Conservation (phyloP, 1,139 yeast species). For the Barnettozyma hawaiiensis region DNA sequence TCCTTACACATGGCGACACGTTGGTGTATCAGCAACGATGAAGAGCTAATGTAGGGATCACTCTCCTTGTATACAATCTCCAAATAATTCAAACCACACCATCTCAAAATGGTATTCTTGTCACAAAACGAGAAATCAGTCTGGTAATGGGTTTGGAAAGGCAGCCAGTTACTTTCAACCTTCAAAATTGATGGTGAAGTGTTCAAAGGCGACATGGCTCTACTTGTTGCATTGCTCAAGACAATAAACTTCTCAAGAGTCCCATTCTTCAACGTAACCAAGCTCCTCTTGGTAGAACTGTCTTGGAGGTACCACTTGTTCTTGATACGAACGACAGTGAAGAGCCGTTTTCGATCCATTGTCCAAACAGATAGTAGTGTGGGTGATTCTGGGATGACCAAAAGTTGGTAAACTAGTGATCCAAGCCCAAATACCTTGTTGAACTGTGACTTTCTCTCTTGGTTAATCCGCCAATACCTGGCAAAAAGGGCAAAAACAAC, state of each 20-base stretch:
- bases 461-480: constrained; percentile 2
- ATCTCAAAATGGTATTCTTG: constrained; percentile 12
- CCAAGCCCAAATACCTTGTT: constrained; percentile 5
- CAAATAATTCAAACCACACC: constrained; percentile 20
- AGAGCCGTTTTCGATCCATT: constrained; percentile 8
- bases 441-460: not conserved
- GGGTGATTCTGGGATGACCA: constrained; percentile 6
- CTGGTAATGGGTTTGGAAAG: not conserved
- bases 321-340: constrained; percentile 11
- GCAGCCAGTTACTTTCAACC: constrained; percentile 6
- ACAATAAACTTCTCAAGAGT: constrained; percentile 17
- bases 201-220: constrained; percentile 13
- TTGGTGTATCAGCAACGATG: constrained; percentile 12
- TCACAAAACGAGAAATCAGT: constrained; percentile 17
- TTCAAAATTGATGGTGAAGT: constrained; percentile 21
- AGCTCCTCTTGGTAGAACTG: constrained; percentile 5
- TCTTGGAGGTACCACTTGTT: constrained; percentile 15
- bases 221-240: constrained; percentile 7
- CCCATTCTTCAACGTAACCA: constrained; percentile 16
- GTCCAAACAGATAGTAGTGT: constrained; percentile 6
- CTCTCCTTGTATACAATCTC: constrained; percentile 16
- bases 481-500: not conserved
- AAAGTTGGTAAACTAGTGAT: constrained; percentile 1
- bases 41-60: constrained; percentile 2
- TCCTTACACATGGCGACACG: constrained; percentile 18